These are phyloP conservation scores for Huntiella omanensis DNA, from an alignment of 2,329 filamentous ascomycete genomes.

Conservation along the genomic window DNA sequence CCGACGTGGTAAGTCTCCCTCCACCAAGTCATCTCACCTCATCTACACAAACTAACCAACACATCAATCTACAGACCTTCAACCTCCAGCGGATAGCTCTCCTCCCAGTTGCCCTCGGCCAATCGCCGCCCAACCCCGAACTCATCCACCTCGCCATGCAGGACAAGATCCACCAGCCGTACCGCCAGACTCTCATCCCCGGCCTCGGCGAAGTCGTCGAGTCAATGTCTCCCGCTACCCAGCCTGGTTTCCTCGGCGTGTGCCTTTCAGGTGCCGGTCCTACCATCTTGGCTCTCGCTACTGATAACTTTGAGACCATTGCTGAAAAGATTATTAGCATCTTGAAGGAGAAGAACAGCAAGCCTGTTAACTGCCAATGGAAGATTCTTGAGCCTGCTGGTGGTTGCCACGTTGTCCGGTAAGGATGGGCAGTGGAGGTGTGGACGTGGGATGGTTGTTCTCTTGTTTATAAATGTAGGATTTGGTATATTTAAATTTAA, in stretches of 20 bases:
- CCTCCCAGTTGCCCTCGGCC: constrained; percentile 71
- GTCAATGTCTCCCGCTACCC: constrained; percentile 72
- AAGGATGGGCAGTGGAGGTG: constrained; percentile 8
- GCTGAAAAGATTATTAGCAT: constrained; percentile 57
- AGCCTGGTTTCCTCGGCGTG: constrained; percentile 78
- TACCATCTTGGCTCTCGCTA: constrained; percentile 84
- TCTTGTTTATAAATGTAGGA: background rate
- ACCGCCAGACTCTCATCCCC: constrained; percentile 78
- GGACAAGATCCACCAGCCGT: constrained; percentile 94
- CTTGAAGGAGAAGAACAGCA: constrained; percentile 40
- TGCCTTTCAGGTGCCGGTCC: constrained; percentile 90
- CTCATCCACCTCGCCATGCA: constrained; percentile 98
- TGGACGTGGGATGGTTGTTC: background rate
- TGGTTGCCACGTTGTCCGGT: constrained; percentile 34
- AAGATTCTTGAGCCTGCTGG: constrained; percentile 75
- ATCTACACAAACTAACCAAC: background rate
- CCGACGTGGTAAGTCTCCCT: constrained; percentile 55
- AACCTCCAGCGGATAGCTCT: constrained; percentile 90
- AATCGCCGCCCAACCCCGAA: constrained; percentile 76
- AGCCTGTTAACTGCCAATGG: constrained; percentile 58
- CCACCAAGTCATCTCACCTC: background rate
- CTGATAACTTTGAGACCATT: constrained; percentile 73
- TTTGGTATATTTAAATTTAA: background rate
- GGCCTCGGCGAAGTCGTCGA: constrained; percentile 79
- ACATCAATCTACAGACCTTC: constrained; percentile 43